Percentiles rank a stretch among this genome's conserved stretches.
phyloP scores from a whole-genome alignment of 768 basidiomycete genomes.

The Termitomyces sp. region DNA sequence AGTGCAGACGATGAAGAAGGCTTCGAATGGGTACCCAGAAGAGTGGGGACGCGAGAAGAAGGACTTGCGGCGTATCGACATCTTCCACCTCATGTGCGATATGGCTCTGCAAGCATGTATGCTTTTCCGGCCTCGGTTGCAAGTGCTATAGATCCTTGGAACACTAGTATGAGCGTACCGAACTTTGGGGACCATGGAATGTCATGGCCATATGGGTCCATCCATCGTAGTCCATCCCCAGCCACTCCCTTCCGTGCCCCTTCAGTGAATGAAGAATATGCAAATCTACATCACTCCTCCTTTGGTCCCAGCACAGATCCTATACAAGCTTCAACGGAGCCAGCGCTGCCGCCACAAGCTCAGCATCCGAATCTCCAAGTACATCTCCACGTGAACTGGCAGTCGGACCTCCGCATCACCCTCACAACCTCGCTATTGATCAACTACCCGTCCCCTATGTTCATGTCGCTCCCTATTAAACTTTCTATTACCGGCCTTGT shows the following conservation, averaged over 20 bases:
- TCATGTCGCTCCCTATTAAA: constrained; percentile 96
- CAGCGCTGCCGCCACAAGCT: constrained; percentile 6
- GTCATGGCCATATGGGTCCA: constrained; percentile 20
- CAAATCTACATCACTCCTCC: constrained; percentile 4
- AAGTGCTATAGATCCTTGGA: constrained; percentile 40
- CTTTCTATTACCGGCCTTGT: constrained; percentile 87
- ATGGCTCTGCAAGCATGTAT: constrained; percentile 53
- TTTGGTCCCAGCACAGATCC: constrained; percentile 13
- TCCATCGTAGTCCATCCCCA: constrained; percentile 29
- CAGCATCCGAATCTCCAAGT: constrained; percentile 72
- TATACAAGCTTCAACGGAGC: constrained; percentile 8
- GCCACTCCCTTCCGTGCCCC: constrained; percentile 24
- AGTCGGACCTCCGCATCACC: constrained; percentile 82
- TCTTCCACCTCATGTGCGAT: constrained; percentile 69
- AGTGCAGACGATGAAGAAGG: constrained; percentile 64
- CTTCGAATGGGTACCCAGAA: constrained; percentile 77
- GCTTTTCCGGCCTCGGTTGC: constrained; percentile 45
- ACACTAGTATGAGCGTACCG: constrained; percentile 28
- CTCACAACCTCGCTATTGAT: constrained; percentile 91
- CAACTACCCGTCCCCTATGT: constrained; percentile 93
- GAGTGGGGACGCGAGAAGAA: constrained; percentile 50
- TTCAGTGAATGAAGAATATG: constrained; percentile 5
- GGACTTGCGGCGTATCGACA: constrained; percentile 61
- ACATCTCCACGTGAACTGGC: constrained; percentile 81
- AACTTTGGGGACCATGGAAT: constrained; percentile 31